A percentile compares a stretch with the other conserved stretches of the same genome.
Conservation (phyloP, 352 stramenopile genomes). For the Globisporangium barbulae region DNA sequence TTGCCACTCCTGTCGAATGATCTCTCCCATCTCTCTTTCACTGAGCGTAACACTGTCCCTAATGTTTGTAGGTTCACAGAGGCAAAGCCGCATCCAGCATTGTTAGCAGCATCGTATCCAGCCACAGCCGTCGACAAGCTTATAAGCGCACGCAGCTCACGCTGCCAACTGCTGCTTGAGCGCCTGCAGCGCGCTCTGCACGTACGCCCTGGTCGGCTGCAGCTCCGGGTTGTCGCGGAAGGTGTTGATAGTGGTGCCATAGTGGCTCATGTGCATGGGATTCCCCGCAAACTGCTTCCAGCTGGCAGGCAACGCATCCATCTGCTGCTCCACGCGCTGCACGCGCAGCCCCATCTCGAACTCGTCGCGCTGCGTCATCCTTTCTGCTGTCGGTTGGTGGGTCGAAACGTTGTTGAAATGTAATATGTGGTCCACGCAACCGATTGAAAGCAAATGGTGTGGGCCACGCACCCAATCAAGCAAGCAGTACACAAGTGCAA, state of each 20-base stretch:
- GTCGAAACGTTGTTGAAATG: not conserved
- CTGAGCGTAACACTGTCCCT: constrained; percentile 29
- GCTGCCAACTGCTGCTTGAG: constrained; percentile 37
- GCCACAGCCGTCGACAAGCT: not conserved
- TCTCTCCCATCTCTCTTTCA: constrained; percentile 39
- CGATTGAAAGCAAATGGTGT: not conserved
- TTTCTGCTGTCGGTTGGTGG: not conserved
- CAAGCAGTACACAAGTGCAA: not conserved
- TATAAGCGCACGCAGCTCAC: constrained; percentile 17
- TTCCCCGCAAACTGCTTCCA: constrained; percentile 46
- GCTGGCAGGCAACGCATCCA: constrained; percentile 35
- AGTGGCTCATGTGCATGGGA: constrained; percentile 61
- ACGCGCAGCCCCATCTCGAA: constrained; percentile 45
- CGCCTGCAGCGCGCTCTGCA: constrained; percentile 33
- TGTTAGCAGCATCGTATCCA: not conserved
- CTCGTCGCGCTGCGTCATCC: constrained; percentile 12
- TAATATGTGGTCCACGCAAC: not conserved
- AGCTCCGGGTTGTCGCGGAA: constrained; percentile 55
- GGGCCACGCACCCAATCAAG: not conserved
- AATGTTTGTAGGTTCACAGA: not conserved
- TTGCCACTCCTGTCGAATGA: constrained; percentile 62
- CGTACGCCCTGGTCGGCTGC: constrained; percentile 42
- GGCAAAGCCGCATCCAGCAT: not conserved
- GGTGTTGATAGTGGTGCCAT: constrained; percentile 56
- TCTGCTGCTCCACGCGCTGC: constrained; percentile 51